phyloP scores from a whole-genome alignment of 257 asterid genomes.

The Solanum gandarillasii region DNA sequence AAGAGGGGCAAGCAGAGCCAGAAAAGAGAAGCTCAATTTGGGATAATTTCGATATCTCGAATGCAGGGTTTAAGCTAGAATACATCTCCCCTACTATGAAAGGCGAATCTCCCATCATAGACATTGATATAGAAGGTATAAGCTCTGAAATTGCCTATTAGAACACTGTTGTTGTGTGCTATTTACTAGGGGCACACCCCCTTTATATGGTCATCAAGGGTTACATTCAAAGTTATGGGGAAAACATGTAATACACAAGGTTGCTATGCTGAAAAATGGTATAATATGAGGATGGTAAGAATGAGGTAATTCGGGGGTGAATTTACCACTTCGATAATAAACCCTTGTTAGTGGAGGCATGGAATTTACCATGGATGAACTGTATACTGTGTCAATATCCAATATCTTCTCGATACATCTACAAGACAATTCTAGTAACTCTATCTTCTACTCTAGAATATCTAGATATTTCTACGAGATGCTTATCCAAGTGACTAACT shows the following conservation, averaged over 20 bases:
- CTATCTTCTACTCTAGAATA: neutral
- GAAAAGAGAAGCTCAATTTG: neutral
- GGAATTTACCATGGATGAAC: neutral
- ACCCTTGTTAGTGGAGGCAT: too few relatives aligned
- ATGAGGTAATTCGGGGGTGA: too few relatives aligned
- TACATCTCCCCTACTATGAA: neutral
- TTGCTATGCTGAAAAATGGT: too few relatives aligned
- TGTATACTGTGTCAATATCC: neutral
- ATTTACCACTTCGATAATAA: too few relatives aligned
- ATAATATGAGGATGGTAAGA: too few relatives aligned
- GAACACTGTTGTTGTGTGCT: neutral
- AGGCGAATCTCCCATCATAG: neutral
- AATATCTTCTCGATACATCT: neutral
- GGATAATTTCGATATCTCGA: neutral
- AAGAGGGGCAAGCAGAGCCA: neutral
- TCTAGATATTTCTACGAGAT: neutral
- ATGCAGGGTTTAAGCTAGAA: neutral
- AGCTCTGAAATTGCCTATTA: neutral
- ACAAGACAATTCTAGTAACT: neutral
- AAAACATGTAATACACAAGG: neutral
- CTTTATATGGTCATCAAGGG: neutral
- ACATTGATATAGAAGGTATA: neutral
- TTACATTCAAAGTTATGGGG: neutral
- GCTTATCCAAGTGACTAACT: neutral
- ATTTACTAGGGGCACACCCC: neutral